Percentiles rank a stretch among this genome's conserved stretches.
Conservation (phyloP, 345 rosid genomes). For the Citrus trifoliata region DNA sequence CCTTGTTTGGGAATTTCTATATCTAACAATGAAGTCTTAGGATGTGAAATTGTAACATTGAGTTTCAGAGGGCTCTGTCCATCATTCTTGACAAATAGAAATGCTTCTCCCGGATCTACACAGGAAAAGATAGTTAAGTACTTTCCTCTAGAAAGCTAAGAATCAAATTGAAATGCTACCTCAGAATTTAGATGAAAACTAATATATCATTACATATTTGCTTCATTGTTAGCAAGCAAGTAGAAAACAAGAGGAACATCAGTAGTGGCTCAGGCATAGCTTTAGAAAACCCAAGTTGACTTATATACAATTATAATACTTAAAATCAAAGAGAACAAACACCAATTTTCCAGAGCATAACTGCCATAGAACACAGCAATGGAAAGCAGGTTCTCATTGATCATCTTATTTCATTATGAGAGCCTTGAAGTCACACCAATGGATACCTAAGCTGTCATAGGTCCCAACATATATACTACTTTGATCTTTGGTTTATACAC, state of each 20-base stretch:
- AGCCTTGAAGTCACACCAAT: background rate
- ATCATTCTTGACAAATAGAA: conserved; percentile 34
- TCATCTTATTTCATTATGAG: background rate
- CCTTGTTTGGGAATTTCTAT: conserved; percentile 16
- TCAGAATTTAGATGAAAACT: background rate
- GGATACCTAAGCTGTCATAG: background rate
- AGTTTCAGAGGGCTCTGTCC: conserved; percentile 23
- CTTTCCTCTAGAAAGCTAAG: background rate
- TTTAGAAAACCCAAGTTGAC: background rate
- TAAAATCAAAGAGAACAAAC: background rate
- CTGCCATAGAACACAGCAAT: background rate
- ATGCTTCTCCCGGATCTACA: conserved; percentile 27
- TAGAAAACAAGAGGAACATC: background rate
- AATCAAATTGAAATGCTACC: background rate
- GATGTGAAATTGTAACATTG: conserved; percentile 16
- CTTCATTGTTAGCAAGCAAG: background rate
- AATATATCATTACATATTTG: background rate
- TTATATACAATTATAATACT: background rate
- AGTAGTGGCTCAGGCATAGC: background rate
- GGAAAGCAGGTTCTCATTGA: background rate
- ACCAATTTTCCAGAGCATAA: background rate
- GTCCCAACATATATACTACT: background rate
- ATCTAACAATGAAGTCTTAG: background rate
- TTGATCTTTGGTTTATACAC: background rate
- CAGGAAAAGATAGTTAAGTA: background rate